Percentiles rank a stretch among this genome's conserved stretches.
Evolutionary conservation across 768 basidiomycete species (phyloP).

Genomic region (Suillus discolor): DNA sequence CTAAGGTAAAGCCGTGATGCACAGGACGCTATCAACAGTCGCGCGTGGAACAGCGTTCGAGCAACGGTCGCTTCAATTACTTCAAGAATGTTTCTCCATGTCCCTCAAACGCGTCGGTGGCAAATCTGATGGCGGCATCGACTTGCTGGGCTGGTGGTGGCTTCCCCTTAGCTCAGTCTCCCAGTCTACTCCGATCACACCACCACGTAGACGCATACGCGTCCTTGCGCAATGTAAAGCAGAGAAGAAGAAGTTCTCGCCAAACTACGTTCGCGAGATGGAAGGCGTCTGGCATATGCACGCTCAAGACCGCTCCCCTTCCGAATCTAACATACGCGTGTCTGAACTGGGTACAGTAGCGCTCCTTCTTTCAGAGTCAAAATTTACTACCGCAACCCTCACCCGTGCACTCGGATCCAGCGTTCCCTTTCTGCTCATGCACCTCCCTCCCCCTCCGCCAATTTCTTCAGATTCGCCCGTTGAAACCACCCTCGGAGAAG

Average conservation of each 20-base stretch:
- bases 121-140: conserved; percentile 87
- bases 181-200: conserved; percentile 12
- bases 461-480: conserved; percentile 16
- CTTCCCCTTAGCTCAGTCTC: conserved; percentile 45
- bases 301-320: conserved; percentile 1
- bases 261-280: conserved; percentile 5
- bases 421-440: conserved; percentile 78
- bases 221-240: conserved; percentile 92
- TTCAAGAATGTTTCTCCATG: conserved; percentile 77
- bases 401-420: conserved; percentile 72
- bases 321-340: not conserved
- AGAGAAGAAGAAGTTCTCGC: conserved; percentile 78
- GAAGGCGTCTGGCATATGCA: conserved; percentile 74
- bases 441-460: conserved; percentile 52
- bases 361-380: conserved; percentile 79
- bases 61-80: conserved; percentile 58
- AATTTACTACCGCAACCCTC: conserved; percentile 72
- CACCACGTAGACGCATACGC: conserved; percentile 57
- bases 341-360: conserved; percentile 46
- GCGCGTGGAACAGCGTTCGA: conserved; percentile 80
- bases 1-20: not conserved
- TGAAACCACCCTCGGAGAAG: conserved; percentile 16
- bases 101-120: conserved; percentile 78
- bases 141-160: conserved; percentile 94
- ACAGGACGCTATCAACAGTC: conserved; percentile 45